phyloP scores from a whole-genome alignment of 2,329 filamentous ascomycete genomes.

The Setomelanomma holmii region DNA sequence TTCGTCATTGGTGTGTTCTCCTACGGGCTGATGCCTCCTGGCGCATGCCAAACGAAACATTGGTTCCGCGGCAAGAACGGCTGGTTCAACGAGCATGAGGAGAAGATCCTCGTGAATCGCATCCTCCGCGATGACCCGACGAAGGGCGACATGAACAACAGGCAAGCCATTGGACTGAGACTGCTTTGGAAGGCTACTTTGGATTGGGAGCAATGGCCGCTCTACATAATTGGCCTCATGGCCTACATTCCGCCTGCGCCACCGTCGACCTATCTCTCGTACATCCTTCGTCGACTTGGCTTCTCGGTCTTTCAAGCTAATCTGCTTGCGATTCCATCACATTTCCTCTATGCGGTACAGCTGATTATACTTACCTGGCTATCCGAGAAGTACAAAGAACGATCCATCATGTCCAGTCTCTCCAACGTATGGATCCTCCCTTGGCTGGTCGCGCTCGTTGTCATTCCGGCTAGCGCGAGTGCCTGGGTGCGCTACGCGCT shows the following conservation, averaged over 20 bases:
- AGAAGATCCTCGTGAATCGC: constrained; percentile 68
- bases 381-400: constrained; percentile 56
- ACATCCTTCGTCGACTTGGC: constrained; percentile 64
- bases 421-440: constrained; percentile 68
- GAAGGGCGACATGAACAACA: constrained; percentile 62
- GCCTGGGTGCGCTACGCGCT: constrained; percentile 62
- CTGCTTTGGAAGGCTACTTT: constrained; percentile 30
- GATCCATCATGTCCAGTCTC: constrained; percentile 56
- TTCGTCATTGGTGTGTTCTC: constrained; percentile 60
- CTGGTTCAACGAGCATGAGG: constrained; percentile 67
- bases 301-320: constrained; percentile 70
- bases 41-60: constrained; percentile 57
- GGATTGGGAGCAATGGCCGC: constrained; percentile 43
- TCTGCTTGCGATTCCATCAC: constrained; percentile 64
- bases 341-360: constrained; percentile 48
- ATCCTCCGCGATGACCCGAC: constrained; percentile 64
- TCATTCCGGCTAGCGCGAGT: constrained; percentile 53
- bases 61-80: constrained; percentile 65
- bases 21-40: constrained; percentile 62
- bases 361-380: constrained; percentile 55
- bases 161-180: constrained; percentile 28
- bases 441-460: constrained; percentile 61
- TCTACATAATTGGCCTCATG: constrained; percentile 51
- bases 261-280: constrained; percentile 55
- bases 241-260: constrained; percentile 46